Evolutionary conservation across 805 yeast genomes (phyloP), one percentile per base, ranked within the genome.

Genomic region (Ogataea ganodermae): DNA sequence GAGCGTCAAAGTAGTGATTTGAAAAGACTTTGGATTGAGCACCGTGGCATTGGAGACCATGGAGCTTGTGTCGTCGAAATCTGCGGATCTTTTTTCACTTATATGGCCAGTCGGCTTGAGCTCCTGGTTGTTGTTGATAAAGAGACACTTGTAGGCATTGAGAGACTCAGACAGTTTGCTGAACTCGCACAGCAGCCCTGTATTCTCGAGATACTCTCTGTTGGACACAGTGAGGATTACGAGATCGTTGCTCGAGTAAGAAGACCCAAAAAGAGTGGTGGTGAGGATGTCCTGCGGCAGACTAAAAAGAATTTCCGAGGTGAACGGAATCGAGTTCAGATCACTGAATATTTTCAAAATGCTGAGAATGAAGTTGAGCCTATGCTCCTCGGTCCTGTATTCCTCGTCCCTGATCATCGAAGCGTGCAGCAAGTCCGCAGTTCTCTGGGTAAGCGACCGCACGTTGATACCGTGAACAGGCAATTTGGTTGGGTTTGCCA

Each of bases 361-460:
- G 45, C 67, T 62, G 32, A 66, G 50, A 24, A 61, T 60, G 0
- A 56, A 77, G 63, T 65, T 79, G 59, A 68, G 67, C 8, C 58
- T 67, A 49, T 28, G 66, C 53, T 52, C 69, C 36, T 58, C 59
- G 9, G 55, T 30, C 38, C 50, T 38, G 35, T 26, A 16, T 35
- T 56, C 47, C 26, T 53, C 56, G 40, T 56, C 52, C 17, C 46
- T 68, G 1, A 55, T 26, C 68, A 65, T 65, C 9, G 89, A 82
- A 1, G 87, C 88, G 57, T 81, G 87, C 44, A 84, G 71, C 43
- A 84, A 66, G 61, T 84, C 87, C 0, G 88, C 81, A 0, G 89
- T 83, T 61, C 91, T 71, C 46, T 85, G 84, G 1, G 86, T 78
- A 41, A 84, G 69, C 33, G 79, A 78, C 48, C 84, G 73, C 48